phyloP scores from a whole-genome alignment of 768 basidiomycete species.

The Sarcodon sp. region DNA sequence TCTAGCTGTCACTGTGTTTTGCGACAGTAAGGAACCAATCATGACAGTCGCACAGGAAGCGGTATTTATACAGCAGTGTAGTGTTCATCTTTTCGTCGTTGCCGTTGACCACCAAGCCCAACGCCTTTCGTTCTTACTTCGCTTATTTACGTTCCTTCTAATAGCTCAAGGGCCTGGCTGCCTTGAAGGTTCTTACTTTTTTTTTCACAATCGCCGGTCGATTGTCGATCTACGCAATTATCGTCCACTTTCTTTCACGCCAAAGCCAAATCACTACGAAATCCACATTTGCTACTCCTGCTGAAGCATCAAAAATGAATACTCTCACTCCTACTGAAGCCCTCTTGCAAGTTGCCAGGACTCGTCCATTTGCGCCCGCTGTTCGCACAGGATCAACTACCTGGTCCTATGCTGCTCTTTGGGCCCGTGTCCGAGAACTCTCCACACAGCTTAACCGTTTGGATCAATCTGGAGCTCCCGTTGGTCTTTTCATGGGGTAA shows the following conservation, averaged over 20 bases:
- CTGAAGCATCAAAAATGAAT: neutral
- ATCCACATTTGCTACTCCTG: neutral
- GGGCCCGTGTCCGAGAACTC: slow-evolving; percentile 16
- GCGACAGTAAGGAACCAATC: no score
- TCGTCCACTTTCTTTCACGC: neutral
- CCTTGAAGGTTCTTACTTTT: neutral
- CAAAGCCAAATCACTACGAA: neutral
- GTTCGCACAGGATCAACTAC: slow-evolving; percentile 9
- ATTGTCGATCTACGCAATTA: slow-evolving; percentile 2
- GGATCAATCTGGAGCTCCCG: slow-evolving; percentile 7
- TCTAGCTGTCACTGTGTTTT: no score
- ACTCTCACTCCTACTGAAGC: slow-evolving; percentile 16
- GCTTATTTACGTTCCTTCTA: neutral
- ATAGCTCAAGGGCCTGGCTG: slow-evolving; percentile 1
- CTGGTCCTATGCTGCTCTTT: slow-evolving; percentile 20
- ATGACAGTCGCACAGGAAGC: no score
- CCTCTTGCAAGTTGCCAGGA: slow-evolving; percentile 16
- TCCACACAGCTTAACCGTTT: slow-evolving; percentile 10
- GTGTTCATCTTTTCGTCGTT: no score
- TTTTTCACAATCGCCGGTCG: slow-evolving; percentile 1
- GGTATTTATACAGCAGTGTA: no score
- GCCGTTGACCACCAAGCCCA: no score
- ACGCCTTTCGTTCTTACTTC: neutral
- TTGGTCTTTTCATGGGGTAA: slow-evolving; percentile 17
- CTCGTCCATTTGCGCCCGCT: slow-evolving; percentile 12